Evolutionary conservation across 2,329 filamentous ascomycete species (phyloP).

Genomic region (Claviceps africana): DNA sequence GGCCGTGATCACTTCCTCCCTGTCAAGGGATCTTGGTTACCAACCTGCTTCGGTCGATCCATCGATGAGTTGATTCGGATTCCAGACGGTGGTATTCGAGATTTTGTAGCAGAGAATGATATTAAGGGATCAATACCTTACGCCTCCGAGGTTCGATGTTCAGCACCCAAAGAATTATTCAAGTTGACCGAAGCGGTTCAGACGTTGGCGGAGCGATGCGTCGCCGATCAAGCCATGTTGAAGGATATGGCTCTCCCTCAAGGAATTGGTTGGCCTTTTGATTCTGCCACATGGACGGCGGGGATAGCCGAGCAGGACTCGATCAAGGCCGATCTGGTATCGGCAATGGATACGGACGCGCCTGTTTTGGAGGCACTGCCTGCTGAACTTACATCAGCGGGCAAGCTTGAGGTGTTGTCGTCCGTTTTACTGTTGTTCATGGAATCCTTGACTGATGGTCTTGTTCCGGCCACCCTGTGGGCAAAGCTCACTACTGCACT

Average conservation of each 20-base stretch:
- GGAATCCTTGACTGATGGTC: slow-evolving; percentile 59
- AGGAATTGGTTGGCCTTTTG: slow-evolving; percentile 48
- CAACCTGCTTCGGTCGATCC: slow-evolving; percentile 69
- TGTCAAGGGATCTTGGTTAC: slow-evolving; percentile 62
- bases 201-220: slow-evolving; percentile 37
- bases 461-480: slow-evolving; percentile 62
- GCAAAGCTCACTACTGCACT: slow-evolving; percentile 47
- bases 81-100: slow-evolving; percentile 64
- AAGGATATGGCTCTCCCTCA: slow-evolving; percentile 36
- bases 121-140: slow-evolving; percentile 38
- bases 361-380: slow-evolving; percentile 48
- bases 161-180: slow-evolving; percentile 79
- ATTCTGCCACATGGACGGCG: slow-evolving; percentile 23
- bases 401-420: slow-evolving; percentile 61
- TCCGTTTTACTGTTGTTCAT: slow-evolving; percentile 65
- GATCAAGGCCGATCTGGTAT: slow-evolving; percentile 29
- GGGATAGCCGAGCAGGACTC: slow-evolving; percentile 11
- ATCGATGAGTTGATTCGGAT: slow-evolving; percentile 81
- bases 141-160: slow-evolving; percentile 51
- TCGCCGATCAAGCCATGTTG: slow-evolving; percentile 50
- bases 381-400: slow-evolving; percentile 45
- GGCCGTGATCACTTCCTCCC: slow-evolving; percentile 89
- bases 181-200: slow-evolving; percentile 71
- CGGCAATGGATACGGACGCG: slow-evolving; percentile 60
- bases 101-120: slow-evolving; percentile 25